phyloP scores from a whole-genome alignment of 1,139 yeast species.

The Yamadazyma aaseri region DNA sequence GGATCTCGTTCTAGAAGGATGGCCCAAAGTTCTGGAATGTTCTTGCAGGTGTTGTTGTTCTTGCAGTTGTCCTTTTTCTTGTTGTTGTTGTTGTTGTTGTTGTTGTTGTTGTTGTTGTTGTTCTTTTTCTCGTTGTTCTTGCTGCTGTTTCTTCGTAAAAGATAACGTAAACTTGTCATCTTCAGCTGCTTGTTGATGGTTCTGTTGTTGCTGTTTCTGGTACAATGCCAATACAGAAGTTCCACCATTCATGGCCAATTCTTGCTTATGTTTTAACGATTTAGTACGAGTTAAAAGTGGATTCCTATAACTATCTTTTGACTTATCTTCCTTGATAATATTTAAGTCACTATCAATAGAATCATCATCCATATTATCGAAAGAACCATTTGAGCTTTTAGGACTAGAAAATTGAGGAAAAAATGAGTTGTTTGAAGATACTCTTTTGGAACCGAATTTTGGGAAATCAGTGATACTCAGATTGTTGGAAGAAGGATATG shows the following conservation, averaged over 20 bases:
- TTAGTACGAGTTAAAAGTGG: constrained; percentile 21
- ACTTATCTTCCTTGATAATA: constrained; percentile 10
- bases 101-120: constrained; percentile 6
- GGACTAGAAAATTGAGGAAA: constrained; percentile 23
- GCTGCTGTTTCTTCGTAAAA: constrained; percentile 5
- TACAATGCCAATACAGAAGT: constrained; percentile 27
- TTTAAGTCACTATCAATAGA: constrained; percentile 25
- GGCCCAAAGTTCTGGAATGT: constrained; percentile 5
- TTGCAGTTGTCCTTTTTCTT: constrained; percentile 3
- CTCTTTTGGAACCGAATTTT: constrained; percentile 20
- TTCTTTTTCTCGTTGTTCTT: constrained; percentile 7
- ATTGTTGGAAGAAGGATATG: constrained; percentile 24
- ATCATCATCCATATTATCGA: constrained; percentile 11
- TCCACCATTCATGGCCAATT: constrained; percentile 20
- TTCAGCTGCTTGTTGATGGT: constrained; percentile 5
- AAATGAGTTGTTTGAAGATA: constrained; percentile 30
- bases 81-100: constrained; percentile 6
- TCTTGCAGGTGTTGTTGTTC: constrained; percentile 4
- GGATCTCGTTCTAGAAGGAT: constrained; percentile 13
- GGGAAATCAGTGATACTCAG: constrained; percentile 32
- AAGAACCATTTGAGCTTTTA: constrained; percentile 11
- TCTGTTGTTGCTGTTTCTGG: constrained; percentile 22
- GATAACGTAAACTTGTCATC: constrained; percentile 3
- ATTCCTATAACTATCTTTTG: neutral
- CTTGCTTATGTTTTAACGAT: constrained; percentile 27